A percentile compares a stretch with the other conserved stretches of the same genome.
Conservation (phyloP, 306 rosid genomes). For the Pterocarpus santalinus region DNA sequence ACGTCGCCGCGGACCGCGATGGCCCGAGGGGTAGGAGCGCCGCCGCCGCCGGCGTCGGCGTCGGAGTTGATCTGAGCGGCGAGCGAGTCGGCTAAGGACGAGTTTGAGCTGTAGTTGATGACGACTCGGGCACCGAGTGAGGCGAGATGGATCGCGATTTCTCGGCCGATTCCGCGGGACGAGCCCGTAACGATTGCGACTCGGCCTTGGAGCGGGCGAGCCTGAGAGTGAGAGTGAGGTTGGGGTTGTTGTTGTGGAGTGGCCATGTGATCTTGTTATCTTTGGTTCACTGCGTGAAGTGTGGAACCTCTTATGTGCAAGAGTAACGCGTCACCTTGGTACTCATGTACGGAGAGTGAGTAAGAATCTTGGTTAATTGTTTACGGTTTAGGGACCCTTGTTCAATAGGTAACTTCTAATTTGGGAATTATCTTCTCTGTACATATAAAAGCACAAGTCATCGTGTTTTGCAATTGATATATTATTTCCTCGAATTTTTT, state of each 20-base stretch:
- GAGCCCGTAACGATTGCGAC: slow-evolving; percentile 63
- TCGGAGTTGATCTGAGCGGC: slow-evolving; percentile 49
- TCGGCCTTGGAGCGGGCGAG: slow-evolving; percentile 45
- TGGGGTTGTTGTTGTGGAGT: background rate
- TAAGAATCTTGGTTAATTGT: too few relatives aligned
- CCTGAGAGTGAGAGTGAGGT: background rate
- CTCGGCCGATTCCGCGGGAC: slow-evolving; percentile 64
- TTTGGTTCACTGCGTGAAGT: too few relatives aligned
- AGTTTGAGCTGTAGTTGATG: slow-evolving; percentile 55
- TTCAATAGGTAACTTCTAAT: too few relatives aligned
- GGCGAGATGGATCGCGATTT: slow-evolving; percentile 54
- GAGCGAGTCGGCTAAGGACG: slow-evolving; percentile 49
- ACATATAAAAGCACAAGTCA: too few relatives aligned
- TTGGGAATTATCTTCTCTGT: too few relatives aligned
- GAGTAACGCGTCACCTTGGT: too few relatives aligned
- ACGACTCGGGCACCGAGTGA: slow-evolving; percentile 61
- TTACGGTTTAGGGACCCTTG: too few relatives aligned
- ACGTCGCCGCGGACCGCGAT: slow-evolving; percentile 54
- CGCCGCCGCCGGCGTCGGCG: background rate
- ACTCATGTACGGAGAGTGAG: too few relatives aligned
- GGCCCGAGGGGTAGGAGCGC: slow-evolving; percentile 40
- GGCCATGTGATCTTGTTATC: background rate
- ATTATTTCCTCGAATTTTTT: too few relatives aligned
- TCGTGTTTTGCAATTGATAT: too few relatives aligned
- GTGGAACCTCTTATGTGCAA: too few relatives aligned